Percentiles rank a stretch among this genome's conserved stretches.
phyloP scores from a whole-genome alignment of 73 alveolate genomes.

The Paramecium caudatum region DNA sequence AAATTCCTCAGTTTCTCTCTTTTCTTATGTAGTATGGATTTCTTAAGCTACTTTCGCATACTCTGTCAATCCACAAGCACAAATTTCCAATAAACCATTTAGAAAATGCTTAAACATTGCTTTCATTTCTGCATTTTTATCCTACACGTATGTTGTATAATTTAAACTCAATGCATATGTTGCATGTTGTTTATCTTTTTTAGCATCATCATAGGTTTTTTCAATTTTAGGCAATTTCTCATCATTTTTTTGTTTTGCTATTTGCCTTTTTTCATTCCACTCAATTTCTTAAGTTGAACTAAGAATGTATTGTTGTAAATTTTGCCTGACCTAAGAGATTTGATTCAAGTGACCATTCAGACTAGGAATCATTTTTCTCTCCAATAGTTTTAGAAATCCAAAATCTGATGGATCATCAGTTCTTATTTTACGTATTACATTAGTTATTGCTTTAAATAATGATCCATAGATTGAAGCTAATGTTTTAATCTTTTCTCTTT shows the following conservation, averaged over 20 bases:
- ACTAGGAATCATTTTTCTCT: constrained; percentile 12
- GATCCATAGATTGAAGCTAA: neutral
- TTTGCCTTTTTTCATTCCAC: constrained; percentile 20
- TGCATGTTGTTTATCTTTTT: constrained; percentile 34
- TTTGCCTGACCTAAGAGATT: constrained; percentile 1
- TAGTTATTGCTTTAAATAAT: neutral
- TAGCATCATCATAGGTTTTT: constrained; percentile 36
- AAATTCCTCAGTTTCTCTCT: constrained; percentile 16
- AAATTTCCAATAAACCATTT: constrained; percentile 11
- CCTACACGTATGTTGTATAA: constrained; percentile 11
- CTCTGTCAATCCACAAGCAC: constrained; percentile 42
- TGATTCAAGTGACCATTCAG: neutral
- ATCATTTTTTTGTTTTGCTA: constrained; percentile 13
- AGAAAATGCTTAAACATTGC: constrained; percentile 28
- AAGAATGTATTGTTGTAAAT: neutral
- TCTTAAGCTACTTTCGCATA: constrained; percentile 7
- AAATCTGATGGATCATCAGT: constrained; percentile 46
- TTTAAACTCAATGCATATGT: neutral
- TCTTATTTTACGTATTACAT: constrained; percentile 5
- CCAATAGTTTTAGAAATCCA: constrained; percentile 8
- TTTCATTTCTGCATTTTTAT: constrained; percentile 17
- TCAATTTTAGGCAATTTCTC: constrained; percentile 12
- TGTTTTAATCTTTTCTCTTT: constrained; percentile 12
- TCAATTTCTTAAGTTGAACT: neutral
- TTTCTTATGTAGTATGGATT: constrained; percentile 25